Evolutionary conservation across 768 basidiomycete genomes (phyloP).

Genomic region (Lentinula detonsa): DNA sequence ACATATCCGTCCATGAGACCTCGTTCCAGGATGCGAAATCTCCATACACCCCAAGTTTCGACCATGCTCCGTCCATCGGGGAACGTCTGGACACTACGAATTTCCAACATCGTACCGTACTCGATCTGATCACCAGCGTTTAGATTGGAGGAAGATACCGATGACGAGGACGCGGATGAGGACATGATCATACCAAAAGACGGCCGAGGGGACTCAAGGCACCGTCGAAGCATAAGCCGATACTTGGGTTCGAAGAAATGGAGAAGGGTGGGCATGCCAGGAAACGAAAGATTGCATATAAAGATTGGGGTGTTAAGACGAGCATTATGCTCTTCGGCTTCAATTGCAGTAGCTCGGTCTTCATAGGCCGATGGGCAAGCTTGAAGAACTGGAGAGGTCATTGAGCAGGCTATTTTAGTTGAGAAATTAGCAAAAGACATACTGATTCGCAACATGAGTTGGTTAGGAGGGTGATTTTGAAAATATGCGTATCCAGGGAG

Average conservation of each 20-base stretch:
- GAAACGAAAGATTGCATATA: constrained; percentile 85
- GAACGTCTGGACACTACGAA: constrained; percentile 79
- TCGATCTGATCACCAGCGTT: constrained; percentile 37
- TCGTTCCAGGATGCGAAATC: constrained; percentile 84
- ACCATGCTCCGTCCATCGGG: constrained; percentile 88
- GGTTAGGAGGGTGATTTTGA: constrained; percentile 75
- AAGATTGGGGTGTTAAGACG: constrained; percentile 89
- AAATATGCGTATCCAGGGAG: constrained; percentile 75
- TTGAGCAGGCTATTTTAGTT: constrained; percentile 7
- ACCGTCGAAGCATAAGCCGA: constrained; percentile 95
- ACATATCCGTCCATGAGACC: constrained; percentile 86
- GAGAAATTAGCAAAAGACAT: constrained; percentile 16
- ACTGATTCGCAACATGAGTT: constrained; percentile 67
- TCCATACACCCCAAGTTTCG: constrained; percentile 51
- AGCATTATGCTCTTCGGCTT: constrained; percentile 71
- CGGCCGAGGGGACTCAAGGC: constrained; percentile 71
- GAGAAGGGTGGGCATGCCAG: constrained; percentile 81
- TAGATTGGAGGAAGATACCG: constrained; percentile 10
- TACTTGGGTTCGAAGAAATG: constrained; percentile 95
- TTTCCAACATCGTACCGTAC: constrained; percentile 93
- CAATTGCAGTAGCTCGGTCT: constrained; percentile 56
- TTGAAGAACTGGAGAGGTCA: constrained; percentile 44
- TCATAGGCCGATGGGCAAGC: constrained; percentile 62
- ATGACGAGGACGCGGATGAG: constrained; percentile 29
- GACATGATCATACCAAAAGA: constrained; percentile 93